These are phyloP conservation scores for Vitis vinifera DNA, from an alignment of 164 flowering plant genomes.

Conservation along the genomic window ASM3070453v1 NC_081818.1:23836501-23837000, in stretches of 20 bases:
- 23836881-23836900: conserved; percentile 98
- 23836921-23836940: conserved; percentile 50
- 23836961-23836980: no score
- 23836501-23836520: neutral
- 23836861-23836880: conserved; percentile 86
- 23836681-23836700: conserved; percentile 79
- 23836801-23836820: no score
- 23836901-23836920: conserved; percentile 88
- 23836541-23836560: neutral
- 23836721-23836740: neutral
- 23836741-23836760: neutral
- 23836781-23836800: neutral
- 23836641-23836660: conserved; percentile 95
- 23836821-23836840: neutral
- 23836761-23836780: neutral
- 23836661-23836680: conserved; percentile 80
- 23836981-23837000: no score
- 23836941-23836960: no score
- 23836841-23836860: conserved; percentile 69
- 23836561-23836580: conserved; percentile 73
- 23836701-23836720: conserved; percentile 50
- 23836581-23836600: conserved; percentile 81
- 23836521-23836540: neutral
- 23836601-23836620: conserved; percentile 90
- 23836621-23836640: conserved; percentile 98